phyloP scores from a whole-genome alignment of 768 basidiomycete species.

The Neoboletus brunneissimus region DNA sequence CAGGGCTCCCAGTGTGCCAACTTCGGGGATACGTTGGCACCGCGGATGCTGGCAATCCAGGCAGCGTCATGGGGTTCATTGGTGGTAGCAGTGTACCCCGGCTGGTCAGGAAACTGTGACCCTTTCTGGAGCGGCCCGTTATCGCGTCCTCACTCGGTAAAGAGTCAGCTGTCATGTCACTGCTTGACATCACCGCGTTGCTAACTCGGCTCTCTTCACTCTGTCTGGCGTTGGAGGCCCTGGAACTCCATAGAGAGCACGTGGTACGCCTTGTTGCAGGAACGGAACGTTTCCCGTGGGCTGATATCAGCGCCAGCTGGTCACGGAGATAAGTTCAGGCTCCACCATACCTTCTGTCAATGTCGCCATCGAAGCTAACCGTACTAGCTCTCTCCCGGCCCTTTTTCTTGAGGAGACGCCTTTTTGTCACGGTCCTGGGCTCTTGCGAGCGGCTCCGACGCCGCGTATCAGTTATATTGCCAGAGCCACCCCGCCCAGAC shows the following conservation, averaged over 20 bases:
- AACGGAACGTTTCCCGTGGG: neutral
- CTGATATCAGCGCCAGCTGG: neutral
- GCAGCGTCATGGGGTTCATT: neutral
- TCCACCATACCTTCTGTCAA: conserved; percentile 7
- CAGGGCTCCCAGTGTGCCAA: neutral
- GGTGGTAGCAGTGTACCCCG: neutral
- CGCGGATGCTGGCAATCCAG: neutral
- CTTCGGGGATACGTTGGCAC: neutral
- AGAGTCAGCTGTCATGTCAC: neutral
- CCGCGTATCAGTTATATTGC: conserved; percentile 20
- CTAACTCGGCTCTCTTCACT: neutral
- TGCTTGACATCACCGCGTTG: neutral
- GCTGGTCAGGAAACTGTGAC: neutral
- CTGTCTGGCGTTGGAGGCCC: neutral
- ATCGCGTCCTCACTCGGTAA: neutral
- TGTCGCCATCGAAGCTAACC: neutral
- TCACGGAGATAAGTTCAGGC: neutral
- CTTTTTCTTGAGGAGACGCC: conserved; percentile 13
- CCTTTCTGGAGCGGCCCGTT: neutral
- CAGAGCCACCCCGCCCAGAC: conserved; percentile 26
- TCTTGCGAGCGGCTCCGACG: conserved; percentile 11
- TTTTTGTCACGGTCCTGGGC: neutral
- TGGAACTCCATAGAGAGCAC: conserved; percentile 10
- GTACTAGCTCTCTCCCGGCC: neutral
- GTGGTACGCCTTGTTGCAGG: conserved; percentile 11